Conservation (phyloP, 2,329 filamentous ascomycete species). For the Thelonectria discophora region DNA sequence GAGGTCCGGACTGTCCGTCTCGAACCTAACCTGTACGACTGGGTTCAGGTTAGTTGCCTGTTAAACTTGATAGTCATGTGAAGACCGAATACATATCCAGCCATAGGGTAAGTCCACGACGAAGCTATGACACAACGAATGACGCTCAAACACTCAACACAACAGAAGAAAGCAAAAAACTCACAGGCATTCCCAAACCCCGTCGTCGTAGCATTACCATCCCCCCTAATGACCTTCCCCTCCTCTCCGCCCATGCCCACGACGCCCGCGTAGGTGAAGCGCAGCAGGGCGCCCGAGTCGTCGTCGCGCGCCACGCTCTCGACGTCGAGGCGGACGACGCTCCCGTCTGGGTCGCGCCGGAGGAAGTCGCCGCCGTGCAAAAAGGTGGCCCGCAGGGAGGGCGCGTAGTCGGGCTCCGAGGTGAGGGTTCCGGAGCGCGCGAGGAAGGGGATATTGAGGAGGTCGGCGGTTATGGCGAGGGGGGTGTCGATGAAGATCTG, state of each 20-base stretch:
- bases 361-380: conserved; percentile 53
- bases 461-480: conserved; percentile 44
- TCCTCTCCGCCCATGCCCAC: conserved; percentile 47
- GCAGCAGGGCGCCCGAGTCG: conserved; percentile 45
- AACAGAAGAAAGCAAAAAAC: conserved; percentile 24
- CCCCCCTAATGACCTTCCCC: conserved; percentile 46
- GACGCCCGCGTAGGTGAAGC: conserved; percentile 51
- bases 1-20: conserved; percentile 48
- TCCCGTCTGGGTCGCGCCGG: conserved; percentile 49
- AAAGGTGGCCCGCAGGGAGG: conserved; percentile 49
- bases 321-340: conserved; percentile 51
- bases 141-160: too few species aligned
- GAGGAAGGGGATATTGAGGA: conserved; percentile 48
- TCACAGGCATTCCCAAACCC: conserved; percentile 52
- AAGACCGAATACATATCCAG: not conserved
- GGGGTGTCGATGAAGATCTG: conserved; percentile 48
- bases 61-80: not conserved
- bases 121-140: not conserved
- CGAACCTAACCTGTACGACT: conserved; percentile 52
- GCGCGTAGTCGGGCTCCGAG: conserved; percentile 48
- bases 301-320: conserved; percentile 47
- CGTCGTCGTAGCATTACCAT: conserved; percentile 49
- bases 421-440: conserved; percentile 44
- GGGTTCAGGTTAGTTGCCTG: conserved; percentile 10
- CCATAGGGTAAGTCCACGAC: not conserved